Conservation (phyloP, 2,329 filamentous ascomycete species). For the Iodosphaeria phyllophila region DNA sequence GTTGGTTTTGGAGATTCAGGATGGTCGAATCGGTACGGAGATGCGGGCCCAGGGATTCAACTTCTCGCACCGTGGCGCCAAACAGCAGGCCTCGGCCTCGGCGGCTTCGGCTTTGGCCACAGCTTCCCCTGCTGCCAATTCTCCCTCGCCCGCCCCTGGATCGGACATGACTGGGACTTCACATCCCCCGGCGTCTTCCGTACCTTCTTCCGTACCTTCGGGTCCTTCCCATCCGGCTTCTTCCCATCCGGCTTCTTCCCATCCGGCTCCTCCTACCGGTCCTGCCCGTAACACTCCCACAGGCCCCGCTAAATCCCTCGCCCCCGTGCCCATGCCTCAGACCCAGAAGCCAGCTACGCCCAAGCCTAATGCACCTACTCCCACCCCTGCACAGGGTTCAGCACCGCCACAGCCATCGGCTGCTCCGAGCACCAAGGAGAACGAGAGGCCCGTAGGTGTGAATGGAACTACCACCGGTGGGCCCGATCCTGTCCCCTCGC, state of each 20-base stretch:
- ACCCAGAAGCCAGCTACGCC: slow-evolving; percentile 30
- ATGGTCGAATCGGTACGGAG: slow-evolving; percentile 89
- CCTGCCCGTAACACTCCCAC: slow-evolving; percentile 16
- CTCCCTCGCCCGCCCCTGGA: slow-evolving; percentile 17
- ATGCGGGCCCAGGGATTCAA: slow-evolving; percentile 99
- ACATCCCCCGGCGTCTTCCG: slow-evolving; percentile 13
- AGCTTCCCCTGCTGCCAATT: slow-evolving; percentile 16
- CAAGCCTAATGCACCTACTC: slow-evolving; percentile 20
- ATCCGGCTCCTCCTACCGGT: slow-evolving; percentile 14
- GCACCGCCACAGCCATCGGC: too few species aligned
- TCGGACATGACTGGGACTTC: slow-evolving; percentile 11
- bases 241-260: too few species aligned
- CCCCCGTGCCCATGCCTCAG: slow-evolving; percentile 21
- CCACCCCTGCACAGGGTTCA: slow-evolving; percentile 19
- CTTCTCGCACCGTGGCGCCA: slow-evolving; percentile 86
- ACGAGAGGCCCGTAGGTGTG: slow-evolving; percentile 32
- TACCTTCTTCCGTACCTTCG: slow-evolving; percentile 11
- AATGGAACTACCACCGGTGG: slow-evolving; percentile 35
- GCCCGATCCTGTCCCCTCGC: slow-evolving; percentile 35
- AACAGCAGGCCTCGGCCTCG: slow-evolving; percentile 39
- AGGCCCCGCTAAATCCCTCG: slow-evolving; percentile 20
- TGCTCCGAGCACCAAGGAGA: slow-evolving; percentile 23
- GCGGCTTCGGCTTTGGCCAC: too few species aligned
- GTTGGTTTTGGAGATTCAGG: slow-evolving; percentile 85
- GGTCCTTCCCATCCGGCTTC: too few species aligned